Percentiles rank a stretch among this genome's conserved stretches.
Evolutionary conservation across 768 basidiomycete species (phyloP).

Genomic region (Asterophora parasitica): DNA sequence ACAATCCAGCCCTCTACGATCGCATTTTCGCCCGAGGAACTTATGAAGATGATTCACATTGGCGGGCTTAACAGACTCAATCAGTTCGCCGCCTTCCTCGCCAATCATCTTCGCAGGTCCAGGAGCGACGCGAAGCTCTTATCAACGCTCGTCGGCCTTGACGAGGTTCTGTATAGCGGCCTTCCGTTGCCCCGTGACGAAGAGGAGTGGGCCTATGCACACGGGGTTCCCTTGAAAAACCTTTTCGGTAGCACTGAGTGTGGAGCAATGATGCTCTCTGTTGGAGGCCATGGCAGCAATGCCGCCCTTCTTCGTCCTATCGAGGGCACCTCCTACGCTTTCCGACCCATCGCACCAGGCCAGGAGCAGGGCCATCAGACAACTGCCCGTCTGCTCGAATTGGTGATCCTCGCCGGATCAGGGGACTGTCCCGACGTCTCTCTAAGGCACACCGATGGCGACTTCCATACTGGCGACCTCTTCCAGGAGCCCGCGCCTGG

Average conservation of each 20-base stretch:
- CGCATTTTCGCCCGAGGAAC: slow-evolving; percentile 61
- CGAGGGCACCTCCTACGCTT: slow-evolving; percentile 57
- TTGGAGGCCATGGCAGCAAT: slow-evolving; percentile 46
- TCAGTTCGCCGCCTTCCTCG: slow-evolving; percentile 68
- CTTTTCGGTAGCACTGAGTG: slow-evolving; percentile 80
- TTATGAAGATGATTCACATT: slow-evolving; percentile 61
- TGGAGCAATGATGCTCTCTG: slow-evolving; percentile 65
- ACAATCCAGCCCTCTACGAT: slow-evolving; percentile 63
- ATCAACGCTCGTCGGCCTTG: slow-evolving; percentile 47
- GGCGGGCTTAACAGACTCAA: slow-evolving; percentile 70
- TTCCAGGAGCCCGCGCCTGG: slow-evolving; percentile 61
- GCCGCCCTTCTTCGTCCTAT: slow-evolving; percentile 51
- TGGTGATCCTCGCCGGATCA: slow-evolving; percentile 65
- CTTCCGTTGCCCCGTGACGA: slow-evolving; percentile 62
- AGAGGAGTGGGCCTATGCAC: slow-evolving; percentile 64
- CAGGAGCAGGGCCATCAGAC: slow-evolving; percentile 46
- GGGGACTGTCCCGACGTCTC: slow-evolving; percentile 62
- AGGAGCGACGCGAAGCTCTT: slow-evolving; percentile 58
- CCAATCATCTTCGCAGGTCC: slow-evolving; percentile 53
- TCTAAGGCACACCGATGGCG: slow-evolving; percentile 56
- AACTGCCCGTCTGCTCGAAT: slow-evolving; percentile 54
- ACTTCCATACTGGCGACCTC: slow-evolving; percentile 81
- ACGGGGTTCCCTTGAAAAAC: slow-evolving; percentile 63
- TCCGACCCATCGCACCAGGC: slow-evolving; percentile 47
- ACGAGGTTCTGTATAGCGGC: slow-evolving; percentile 64